Evolutionary conservation across 352 stramenopile species (phyloP).

Genomic region (Blastocystis hominis): DNA sequence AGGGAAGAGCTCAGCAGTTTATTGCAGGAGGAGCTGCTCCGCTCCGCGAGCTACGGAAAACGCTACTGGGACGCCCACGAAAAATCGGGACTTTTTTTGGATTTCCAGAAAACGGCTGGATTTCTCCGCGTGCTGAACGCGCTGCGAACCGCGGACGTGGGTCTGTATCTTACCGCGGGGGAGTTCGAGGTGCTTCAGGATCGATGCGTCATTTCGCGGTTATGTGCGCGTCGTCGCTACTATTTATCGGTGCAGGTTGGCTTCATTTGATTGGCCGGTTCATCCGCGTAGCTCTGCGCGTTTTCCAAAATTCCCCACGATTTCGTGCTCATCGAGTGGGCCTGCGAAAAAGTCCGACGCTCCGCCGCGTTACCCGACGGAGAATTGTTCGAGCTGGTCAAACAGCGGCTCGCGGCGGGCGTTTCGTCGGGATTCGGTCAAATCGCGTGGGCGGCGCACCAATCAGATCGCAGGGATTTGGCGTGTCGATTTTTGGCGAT

Average conservation of each 20-base stretch:
- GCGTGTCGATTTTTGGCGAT: neutral
- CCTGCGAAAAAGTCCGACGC: constrained; percentile 10
- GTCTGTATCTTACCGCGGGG: neutral
- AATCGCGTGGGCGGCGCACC: constrained; percentile 4
- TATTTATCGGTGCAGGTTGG: neutral
- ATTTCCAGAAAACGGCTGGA: neutral
- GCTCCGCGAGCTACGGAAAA: neutral
- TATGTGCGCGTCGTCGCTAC: neutral
- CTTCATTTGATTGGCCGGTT: neutral
- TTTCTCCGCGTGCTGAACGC: neutral
- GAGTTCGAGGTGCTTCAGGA: neutral
- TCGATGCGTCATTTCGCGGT: neutral
- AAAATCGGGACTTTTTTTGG: no score
- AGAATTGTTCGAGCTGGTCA: neutral
- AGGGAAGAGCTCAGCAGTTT: constrained; percentile 9
- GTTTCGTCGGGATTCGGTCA: neutral
- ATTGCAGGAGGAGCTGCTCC: constrained; percentile 26
- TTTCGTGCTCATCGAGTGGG: constrained; percentile 44
- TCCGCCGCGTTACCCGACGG: neutral
- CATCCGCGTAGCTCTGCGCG: constrained; percentile 4
- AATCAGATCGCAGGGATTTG: neutral
- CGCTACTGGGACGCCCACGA: neutral
- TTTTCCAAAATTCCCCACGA: constrained; percentile 16
- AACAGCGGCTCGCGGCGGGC: neutral
- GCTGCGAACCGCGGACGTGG: neutral